Evolutionary conservation across 2,329 filamentous ascomycete species (phyloP), one percentile per base, ranked within the genome.

Genomic region (Cordyceps javanica): DNA sequence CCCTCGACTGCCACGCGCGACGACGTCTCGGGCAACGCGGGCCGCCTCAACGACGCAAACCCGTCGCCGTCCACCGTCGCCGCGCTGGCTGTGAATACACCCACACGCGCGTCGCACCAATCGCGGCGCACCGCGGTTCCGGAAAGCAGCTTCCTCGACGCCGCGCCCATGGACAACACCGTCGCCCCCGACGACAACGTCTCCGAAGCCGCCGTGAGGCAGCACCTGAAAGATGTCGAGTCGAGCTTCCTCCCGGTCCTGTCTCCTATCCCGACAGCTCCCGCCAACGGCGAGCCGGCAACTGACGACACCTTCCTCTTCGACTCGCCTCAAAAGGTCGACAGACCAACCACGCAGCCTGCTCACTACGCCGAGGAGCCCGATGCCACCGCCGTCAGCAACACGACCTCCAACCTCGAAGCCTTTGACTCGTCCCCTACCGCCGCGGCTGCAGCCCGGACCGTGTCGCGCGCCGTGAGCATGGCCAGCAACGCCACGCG

Each of bases 301-400:
- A 81, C 75, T 57, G 82, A 86, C 70, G 83, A 86, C 67, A 83
- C 82, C 25, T 86, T 77, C 64, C 69, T 84, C 49, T 85, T 85
- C 64, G 82, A 85, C 64, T 71, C 71, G 45, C 69, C 69, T 8
- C 66, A 66, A 21, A 69, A 71, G 62, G 57, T 74, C 65, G 50
- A 72, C 68, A 5, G 65, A 44, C 63, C 23, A 46, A 34, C 16
- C n/a, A 13, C 50, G 8, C 55, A 21, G 48, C 60, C 21, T 44
- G 58, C 55, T 32, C 55, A 55, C 45, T 48, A 46, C 19, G 41
- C 25, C 19, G 60, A 67, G 52, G 65, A 65, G 23, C 36, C 60
- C n/a, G 64, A 65, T 21, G 60, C 63, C 25, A 70, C 65, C n/a
- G 65, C 69, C 32, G 64, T 64, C 21, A 69, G 69, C 55, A 72